Percentiles rank a stretch among this genome's conserved stretches.
phyloP scores from a whole-genome alignment of 1,139 yeast genomes.

The Taphrina communis region DNA sequence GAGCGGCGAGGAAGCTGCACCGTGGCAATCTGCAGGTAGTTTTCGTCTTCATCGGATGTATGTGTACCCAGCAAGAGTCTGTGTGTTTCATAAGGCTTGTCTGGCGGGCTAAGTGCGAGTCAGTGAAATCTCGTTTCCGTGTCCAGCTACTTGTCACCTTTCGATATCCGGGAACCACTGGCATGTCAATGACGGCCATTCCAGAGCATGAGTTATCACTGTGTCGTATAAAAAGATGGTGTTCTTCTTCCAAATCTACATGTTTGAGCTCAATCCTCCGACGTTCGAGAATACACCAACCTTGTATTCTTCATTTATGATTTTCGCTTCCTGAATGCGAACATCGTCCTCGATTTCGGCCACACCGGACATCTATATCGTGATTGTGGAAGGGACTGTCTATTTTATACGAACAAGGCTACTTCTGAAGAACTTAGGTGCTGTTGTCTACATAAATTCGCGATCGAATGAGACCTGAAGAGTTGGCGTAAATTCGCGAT shows the following conservation, averaged over 20 bases:
- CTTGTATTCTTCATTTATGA: conserved; percentile 35
- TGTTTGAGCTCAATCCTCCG: not conserved
- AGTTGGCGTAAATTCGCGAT: conserved; percentile 20
- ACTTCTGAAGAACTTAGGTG: too few relatives aligned
- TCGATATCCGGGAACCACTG: conserved; percentile 57
- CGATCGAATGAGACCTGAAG: not conserved
- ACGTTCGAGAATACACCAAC: not conserved
- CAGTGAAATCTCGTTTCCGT: not conserved
- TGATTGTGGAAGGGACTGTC: too few relatives aligned
- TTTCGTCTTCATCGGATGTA: conserved; percentile 78
- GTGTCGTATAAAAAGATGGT: conserved; percentile 87
- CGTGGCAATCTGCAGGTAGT: conserved; percentile 76
- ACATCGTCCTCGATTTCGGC: conserved; percentile 27
- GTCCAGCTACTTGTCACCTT: conserved; percentile 32
- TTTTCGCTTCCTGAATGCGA: conserved; percentile 23
- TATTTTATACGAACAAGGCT: too few relatives aligned
- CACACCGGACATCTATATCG: not conserved
- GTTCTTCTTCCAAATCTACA: conserved; percentile 87
- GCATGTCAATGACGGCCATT: conserved; percentile 61
- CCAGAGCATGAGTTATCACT: conserved; percentile 69
- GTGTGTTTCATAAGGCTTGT: conserved; percentile 48
- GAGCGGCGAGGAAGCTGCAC: conserved; percentile 65
- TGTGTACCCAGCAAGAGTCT: conserved; percentile 79
- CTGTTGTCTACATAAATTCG: too few relatives aligned
- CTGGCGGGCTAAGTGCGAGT: conserved; percentile 42